Base-by-base conservation (phyloP, 257 asterid genomes). In the Ligustrum vulgare region DNA sequence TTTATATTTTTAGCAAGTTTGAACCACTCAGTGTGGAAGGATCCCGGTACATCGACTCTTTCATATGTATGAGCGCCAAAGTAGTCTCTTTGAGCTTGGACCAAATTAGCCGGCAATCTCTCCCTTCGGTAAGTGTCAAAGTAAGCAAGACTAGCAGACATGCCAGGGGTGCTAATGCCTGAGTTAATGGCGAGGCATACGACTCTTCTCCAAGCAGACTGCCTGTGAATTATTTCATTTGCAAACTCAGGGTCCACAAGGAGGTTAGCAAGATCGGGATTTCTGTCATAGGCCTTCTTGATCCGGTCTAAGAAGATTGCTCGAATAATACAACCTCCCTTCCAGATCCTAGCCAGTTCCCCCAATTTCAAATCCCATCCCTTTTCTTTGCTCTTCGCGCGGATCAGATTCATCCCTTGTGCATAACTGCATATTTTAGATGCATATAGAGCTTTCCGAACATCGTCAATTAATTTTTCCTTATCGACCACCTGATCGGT, bases 41-140 rank as follows among this genome's bases (percentile, higher is more conserved):
- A 74, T 41, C 98, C 98, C 0, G 90, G 79, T 25, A 92, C 64
- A 75, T 94, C 98, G 18, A 81, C 82, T 82, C 98, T 87, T 76
- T 94, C 98, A 10, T 94, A 94, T 1, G 98, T 90, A 72, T 92
- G 98, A 67, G 98, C 98, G 33, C 98, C 98, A 71, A 94, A 94
- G 81, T 94, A 94, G 81, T 94, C 98, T 79, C 98, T 81, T 80
- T 94, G 97, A 75, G 98, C 97, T 62, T 94, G 98, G 43, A 94
- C 93, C 92, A 94, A 76, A 78, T 94, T 94, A 18, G 98, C 98
- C 0, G 98, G 97, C 79, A 92, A 78, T 23, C 92, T 86, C 82
- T 67, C 97, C 89, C 98, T 88, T 76, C 98, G 74, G 71, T 94
- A 94, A 0, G 96, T 84, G 75, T 94, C 98, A 39, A 92, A 92